phyloP scores from a whole-genome alignment of 495 filamentous ascomycete species.

The Pyrenula massariospora region DNA sequence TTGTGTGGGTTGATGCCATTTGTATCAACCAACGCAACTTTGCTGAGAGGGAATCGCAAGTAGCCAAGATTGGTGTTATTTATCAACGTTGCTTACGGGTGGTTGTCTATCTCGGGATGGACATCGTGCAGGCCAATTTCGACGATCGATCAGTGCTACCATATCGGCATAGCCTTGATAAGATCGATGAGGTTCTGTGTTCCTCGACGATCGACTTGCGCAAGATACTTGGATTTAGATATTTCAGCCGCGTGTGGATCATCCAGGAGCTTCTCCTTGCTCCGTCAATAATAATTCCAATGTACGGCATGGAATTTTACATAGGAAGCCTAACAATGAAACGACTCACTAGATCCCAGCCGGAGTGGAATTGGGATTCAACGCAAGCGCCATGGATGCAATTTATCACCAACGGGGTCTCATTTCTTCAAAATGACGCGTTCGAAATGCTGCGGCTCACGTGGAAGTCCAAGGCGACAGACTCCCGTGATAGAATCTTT shows the following conservation, averaged over 20 bases:
- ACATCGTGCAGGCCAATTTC: neutral
- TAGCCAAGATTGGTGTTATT: constrained; percentile 12
- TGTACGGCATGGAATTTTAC: neutral
- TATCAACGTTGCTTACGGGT: constrained; percentile 8
- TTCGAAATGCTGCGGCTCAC: neutral
- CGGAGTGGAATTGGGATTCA: neutral
- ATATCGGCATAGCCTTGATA: neutral
- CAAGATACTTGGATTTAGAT: neutral
- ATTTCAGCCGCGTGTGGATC: neutral
- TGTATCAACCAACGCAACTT: constrained; percentile 6
- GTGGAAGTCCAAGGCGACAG: neutral
- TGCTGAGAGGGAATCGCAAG: constrained; percentile 8
- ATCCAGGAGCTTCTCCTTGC: neutral
- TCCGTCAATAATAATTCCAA: neutral
- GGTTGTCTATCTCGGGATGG: constrained; percentile 13
- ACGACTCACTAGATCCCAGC: neutral
- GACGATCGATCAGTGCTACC: too few species aligned
- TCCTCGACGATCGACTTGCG: neutral
- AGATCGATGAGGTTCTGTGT: neutral
- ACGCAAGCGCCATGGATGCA: neutral
- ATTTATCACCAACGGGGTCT: neutral
- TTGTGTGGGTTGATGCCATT: neutral
- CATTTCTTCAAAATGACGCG: neutral
- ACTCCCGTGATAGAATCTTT: neutral
- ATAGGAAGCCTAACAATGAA: neutral